These are phyloP conservation scores for Ustilago nuda DNA, from an alignment of 1,284 basidiomycete genomes.

Conservation along the genomic window DNA sequence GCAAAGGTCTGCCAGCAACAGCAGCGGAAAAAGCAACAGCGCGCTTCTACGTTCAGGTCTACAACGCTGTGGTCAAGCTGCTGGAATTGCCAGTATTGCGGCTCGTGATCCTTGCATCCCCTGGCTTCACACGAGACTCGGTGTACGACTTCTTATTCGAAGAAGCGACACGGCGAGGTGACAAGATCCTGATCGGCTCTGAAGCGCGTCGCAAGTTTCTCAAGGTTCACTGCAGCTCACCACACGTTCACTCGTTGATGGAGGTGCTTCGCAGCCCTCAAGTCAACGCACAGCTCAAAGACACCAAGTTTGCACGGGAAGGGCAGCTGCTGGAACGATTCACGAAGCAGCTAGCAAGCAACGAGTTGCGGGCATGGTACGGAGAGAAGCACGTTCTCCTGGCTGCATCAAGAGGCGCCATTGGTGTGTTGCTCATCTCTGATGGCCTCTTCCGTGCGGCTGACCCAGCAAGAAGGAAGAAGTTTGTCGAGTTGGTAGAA, in stretches of 20 bases:
- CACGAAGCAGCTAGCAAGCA: slow-evolving; percentile 87
- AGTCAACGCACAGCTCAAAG: slow-evolving; percentile 79
- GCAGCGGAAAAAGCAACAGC: slow-evolving; percentile 58
- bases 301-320: slow-evolving; percentile 97
- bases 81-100: slow-evolving; percentile 85
- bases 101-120: slow-evolving; percentile 94
- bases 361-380: slow-evolving; percentile 98
- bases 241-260: slow-evolving; percentile 94
- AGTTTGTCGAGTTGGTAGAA: slow-evolving; percentile 90
- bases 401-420: slow-evolving; percentile 90
- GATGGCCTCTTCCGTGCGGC: slow-evolving; percentile 85
- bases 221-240: slow-evolving; percentile 89
- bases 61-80: slow-evolving; percentile 87
- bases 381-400: slow-evolving; percentile 92
- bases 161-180: slow-evolving; percentile 75
- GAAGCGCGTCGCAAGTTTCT: slow-evolving; percentile 84
- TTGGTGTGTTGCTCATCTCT: slow-evolving; percentile 93
- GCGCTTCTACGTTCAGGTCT: slow-evolving; percentile 86
- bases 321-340: slow-evolving; percentile 72
- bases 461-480: slow-evolving; percentile 70
- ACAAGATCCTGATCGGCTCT: slow-evolving; percentile 79
- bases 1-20: slow-evolving; percentile 62
- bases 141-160: slow-evolving; percentile 79
- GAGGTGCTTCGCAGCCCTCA: slow-evolving; percentile 90
- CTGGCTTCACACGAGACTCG: slow-evolving; percentile 92